These are phyloP conservation scores for Ascochyta fabae DNA, from an alignment of 2,329 filamentous ascomycete genomes.

Conservation along the genomic window DNA sequence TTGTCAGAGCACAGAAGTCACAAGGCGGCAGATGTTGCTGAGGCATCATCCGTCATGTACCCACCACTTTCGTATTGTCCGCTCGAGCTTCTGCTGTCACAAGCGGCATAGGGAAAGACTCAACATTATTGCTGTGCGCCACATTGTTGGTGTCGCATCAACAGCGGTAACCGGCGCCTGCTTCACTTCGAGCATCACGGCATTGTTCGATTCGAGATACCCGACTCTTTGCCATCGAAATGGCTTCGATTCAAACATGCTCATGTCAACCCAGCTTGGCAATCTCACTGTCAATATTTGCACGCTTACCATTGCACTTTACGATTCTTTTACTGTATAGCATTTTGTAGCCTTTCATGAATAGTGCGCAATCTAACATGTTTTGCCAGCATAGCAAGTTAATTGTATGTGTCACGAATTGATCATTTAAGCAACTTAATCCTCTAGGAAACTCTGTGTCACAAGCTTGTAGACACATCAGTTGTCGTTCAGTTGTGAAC, in stretches of 20 bases:
- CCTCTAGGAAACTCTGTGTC: neutral
- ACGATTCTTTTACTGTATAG: neutral
- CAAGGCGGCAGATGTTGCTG: conserved; percentile 48
- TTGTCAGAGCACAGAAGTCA: conserved; percentile 37
- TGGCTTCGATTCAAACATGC: conserved; percentile 4
- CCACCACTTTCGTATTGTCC: neutral
- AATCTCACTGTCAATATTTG: neutral
- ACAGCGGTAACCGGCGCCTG: neutral
- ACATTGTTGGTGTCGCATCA: neutral
- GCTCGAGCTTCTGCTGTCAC: neutral
- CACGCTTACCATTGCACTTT: neutral
- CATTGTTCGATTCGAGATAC: conserved; percentile 25
- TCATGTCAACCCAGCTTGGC: neutral
- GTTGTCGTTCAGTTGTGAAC: neutral
- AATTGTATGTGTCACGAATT: neutral
- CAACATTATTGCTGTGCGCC: neutral
- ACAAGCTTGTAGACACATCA: neutral
- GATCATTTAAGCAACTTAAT: neutral
- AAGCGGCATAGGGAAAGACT: neutral
- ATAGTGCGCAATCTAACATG: neutral
- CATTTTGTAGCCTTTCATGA: neutral
- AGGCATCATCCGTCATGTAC: neutral
- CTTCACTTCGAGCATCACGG: conserved; percentile 3
- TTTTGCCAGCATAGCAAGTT: conserved; percentile 6
- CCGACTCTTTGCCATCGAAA: conserved; percentile 17